Evolutionary conservation across 2,329 filamentous ascomycete genomes (phyloP), one percentile per base, ranked within the genome.

Genomic region (Botrytis galanthina): DNA sequence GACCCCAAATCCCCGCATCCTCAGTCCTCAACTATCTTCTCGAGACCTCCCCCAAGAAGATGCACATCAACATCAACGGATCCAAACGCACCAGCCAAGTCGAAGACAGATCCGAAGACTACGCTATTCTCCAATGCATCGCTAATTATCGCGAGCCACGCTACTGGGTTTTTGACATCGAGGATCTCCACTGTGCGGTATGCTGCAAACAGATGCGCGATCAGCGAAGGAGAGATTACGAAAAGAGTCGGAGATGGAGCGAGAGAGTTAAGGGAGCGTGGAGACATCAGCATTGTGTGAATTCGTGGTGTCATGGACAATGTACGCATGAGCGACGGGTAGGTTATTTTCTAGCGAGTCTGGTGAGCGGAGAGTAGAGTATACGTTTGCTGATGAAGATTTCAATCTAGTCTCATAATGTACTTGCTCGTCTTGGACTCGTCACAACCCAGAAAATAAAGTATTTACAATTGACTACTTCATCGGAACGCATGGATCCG

Each of bases 251-350:
- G 9, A 26, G 37, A 22, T 44, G 60, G 44, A 29, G 42, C 5
- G 46, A 32, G 39, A 48, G 59, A 7, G 59, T 39, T 0, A 72
- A 46, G 29, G 68, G 68, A 4, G 44, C 20, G 5, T 63, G 46
- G 67, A 35, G 59, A 71, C 72, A 73, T 59, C 57, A 32, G 20
- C 73, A 71, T 42, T 74, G 73, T 63, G 42, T 74, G 37, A 54
- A 66, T 63, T 74, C 69, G 4, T 32, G 16, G 14, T 72, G 61
- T 61, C 68, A 72, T 35, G 39, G 22, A 4, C 12, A 1, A 8
- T 72, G 71, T 60, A n/a, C 12, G 5, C 71, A 72, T 61, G 29
- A 37, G 18, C 32, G 51, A 26, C 35, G 71, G 22, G 71, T 60
- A n/a, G 3, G 51, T 57, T 18, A 8, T 9, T 18, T 29, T 29